Base-by-base conservation (phyloP, 2,329 filamentous ascomycete species). In the Neospermospora avenae region DNA sequence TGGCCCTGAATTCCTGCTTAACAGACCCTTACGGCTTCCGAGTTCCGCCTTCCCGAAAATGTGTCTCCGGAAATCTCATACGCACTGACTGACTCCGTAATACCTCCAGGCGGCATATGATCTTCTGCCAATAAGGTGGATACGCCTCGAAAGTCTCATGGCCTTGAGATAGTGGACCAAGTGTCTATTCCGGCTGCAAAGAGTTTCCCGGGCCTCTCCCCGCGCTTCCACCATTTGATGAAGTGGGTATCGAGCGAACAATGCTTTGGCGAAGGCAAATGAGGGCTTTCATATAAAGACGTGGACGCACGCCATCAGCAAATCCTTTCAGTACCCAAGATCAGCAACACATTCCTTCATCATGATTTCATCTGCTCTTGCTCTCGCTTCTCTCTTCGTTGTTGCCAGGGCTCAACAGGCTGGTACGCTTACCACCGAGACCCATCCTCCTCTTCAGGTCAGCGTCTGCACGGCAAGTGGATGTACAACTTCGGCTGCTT, bases 381-480 rank as follows among this genome's bases (percentile, higher is more conserved):
- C 75, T 64, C 68, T 80, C 61, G 73, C 77, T 65, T 74, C 76
- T 53, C 74, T 76, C 59, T 72, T 82, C 59, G 76, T 77, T 59
- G 69, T 75, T 53, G 78, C 73, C 53, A 70, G 74, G 52, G 78
- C 76, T 60, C 82, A 84, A 68, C 75, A 80, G 68, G 77, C 76
- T 49, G 81, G 81, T 60, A 80, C 74, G 44, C 59, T 73, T 64
- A 75, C 73, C 18, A 70, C 77, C 11, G 81, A 83, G 66, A 75
- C 72, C 18, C 83, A 84, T 65, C 82, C 82, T 56, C 68, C 77
- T 58, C 74, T 85, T 70, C 78, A 74, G 53, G 81, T 80, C 75
- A 75, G 80, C 67, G 74, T 77, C 65, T 85, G 82, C 70, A 77
- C 79, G 37, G 69, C 72, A 20, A 73, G 71, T 45, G 77, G 79